A percentile compares a stretch with the other conserved stretches of the same genome.
Evolutionary conservation across 1,139 yeast genomes (phyloP).

Genomic region (Taphrina sp.): DNA sequence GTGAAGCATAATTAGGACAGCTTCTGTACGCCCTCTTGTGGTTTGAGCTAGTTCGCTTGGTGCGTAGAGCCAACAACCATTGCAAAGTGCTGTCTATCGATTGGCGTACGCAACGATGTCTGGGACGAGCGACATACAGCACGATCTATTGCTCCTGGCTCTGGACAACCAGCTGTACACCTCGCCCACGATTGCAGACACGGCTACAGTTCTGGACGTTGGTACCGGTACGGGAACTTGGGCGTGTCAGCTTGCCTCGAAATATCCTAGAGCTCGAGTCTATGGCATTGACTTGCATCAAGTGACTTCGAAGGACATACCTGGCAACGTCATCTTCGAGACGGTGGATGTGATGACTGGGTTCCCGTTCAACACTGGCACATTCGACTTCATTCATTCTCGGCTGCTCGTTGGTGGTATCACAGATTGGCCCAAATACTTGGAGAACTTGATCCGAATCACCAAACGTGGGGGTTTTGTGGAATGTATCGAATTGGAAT

Average conservation of each 20-base stretch:
- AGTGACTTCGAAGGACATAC: conserved; percentile 24
- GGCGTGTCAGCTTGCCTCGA: conserved; percentile 35
- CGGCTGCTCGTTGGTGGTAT: conserved; percentile 33
- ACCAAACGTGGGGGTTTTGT: conserved; percentile 34
- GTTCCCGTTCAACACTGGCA: conserved; percentile 32
- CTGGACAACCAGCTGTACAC: conserved; percentile 10
- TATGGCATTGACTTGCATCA: conserved; percentile 35
- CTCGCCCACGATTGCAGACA: background rate
- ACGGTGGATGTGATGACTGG: conserved; percentile 35
- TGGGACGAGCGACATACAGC: conserved; percentile 11
- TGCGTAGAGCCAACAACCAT: too few relatives aligned
- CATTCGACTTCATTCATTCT: conserved; percentile 36
- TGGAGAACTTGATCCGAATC: conserved; percentile 33
- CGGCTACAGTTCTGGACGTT: conserved; percentile 34
- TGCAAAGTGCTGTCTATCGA: too few relatives aligned
- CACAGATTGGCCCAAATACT: conserved; percentile 34
- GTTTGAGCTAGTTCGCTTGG: too few relatives aligned
- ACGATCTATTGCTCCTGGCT: conserved; percentile 19
- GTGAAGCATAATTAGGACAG: too few relatives aligned
- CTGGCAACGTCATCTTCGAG: conserved; percentile 32
- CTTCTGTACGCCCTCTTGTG: too few relatives aligned
- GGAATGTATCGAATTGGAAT: conserved; percentile 34
- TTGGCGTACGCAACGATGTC: conserved; percentile 5
- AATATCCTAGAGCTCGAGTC: conserved; percentile 33
- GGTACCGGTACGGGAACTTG: conserved; percentile 37